Percentiles rank a stretch among this genome's conserved stretches.
Evolutionary conservation across 2,329 filamentous ascomycete species (phyloP).

Genomic region (Aspergillus terreus): DNA sequence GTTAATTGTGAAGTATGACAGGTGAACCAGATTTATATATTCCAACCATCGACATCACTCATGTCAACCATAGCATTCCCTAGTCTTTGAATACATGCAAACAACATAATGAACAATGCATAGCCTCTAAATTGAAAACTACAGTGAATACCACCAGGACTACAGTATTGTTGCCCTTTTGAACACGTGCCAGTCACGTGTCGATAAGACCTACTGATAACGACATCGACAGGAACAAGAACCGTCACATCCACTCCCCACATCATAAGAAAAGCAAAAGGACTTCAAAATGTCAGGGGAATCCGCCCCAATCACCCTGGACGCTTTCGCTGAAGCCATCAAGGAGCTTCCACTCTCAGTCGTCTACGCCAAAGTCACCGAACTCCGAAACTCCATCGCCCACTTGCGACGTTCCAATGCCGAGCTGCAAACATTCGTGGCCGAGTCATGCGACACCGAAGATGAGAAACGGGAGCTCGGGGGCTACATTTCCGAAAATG

Average conservation of each 20-base stretch:
- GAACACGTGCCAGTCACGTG: neutral
- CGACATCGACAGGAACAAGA: neutral
- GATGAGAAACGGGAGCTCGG: constrained; percentile 40
- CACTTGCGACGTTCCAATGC: constrained; percentile 57
- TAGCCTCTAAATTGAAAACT: too few relatives aligned
- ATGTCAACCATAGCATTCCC: too few relatives aligned
- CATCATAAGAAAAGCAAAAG: neutral
- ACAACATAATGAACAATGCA: too few relatives aligned
- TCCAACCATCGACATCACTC: too few relatives aligned
- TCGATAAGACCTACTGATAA: neutral
- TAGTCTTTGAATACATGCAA: too few relatives aligned
- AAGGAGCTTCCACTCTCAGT: constrained; percentile 55
- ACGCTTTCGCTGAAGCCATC: constrained; percentile 54
- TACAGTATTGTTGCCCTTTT: neutral
- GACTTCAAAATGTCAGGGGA: constrained; percentile 46
- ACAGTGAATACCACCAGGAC: too few relatives aligned
- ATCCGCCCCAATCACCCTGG: constrained; percentile 47
- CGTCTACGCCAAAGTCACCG: constrained; percentile 58
- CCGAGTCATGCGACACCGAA: constrained; percentile 49
- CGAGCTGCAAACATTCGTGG: constrained; percentile 51
- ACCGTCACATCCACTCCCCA: neutral
- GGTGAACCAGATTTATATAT: too few relatives aligned
- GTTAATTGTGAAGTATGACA: too few relatives aligned
- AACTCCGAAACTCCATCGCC: constrained; percentile 57
- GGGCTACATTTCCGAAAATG: constrained; percentile 53